Percentiles rank a stretch among this genome's conserved stretches.
These are phyloP conservation scores for Brasilioporus rufonigricans DNA, from an alignment of 768 basidiomycete species.

Conservation along the genomic window DNA sequence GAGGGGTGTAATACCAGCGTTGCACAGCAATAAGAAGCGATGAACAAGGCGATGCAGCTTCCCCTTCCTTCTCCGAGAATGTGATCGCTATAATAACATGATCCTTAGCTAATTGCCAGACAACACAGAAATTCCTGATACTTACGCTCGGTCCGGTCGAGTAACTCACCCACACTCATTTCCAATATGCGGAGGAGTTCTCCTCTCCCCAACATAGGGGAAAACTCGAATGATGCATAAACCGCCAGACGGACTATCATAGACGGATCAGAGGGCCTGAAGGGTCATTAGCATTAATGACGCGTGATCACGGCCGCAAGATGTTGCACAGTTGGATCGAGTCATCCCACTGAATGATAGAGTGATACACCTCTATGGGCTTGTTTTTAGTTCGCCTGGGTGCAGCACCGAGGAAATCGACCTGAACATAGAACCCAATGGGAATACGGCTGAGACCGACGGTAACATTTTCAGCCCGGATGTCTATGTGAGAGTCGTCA, in stretches of 20 bases:
- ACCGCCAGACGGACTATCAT: background rate
- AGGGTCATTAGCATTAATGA: background rate
- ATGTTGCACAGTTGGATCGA: background rate
- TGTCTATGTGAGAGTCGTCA: background rate
- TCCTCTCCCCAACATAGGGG: slow-evolving; percentile 1
- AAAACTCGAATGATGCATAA: slow-evolving; percentile 2
- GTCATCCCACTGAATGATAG: background rate
- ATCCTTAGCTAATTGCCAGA: no score
- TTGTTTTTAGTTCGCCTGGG: background rate
- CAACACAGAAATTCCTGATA: no score
- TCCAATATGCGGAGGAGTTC: background rate
- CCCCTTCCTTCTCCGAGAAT: no score
- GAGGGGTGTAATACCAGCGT: no score
- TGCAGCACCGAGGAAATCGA: background rate
- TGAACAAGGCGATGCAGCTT: no score
- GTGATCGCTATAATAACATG: no score
- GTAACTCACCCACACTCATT: background rate
- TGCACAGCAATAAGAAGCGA: no score
- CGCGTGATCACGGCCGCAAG: background rate
- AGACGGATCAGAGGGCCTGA: background rate
- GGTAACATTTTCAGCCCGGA: no score
- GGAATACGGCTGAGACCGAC: no score
- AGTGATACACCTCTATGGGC: background rate
- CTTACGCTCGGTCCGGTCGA: background rate
- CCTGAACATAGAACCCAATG: slow-evolving; percentile 6